Conservation (phyloP, 2,329 filamentous ascomycete species). For the Monilinia laxa region DNA sequence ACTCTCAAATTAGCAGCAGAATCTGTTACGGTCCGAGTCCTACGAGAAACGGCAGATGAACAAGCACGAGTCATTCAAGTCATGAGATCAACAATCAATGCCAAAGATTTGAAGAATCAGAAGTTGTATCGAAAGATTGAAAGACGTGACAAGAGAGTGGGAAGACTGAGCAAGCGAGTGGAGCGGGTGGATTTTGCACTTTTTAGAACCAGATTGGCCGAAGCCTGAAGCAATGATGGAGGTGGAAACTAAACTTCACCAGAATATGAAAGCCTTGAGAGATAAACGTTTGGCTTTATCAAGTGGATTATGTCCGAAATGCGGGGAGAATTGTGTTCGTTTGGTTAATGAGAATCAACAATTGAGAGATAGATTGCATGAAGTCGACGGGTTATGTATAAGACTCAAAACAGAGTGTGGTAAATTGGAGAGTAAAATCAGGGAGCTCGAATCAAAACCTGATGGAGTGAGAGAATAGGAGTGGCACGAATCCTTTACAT, state of each 20-base stretch:
- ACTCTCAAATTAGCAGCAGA: not conserved
- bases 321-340: not conserved
- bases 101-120: not conserved
- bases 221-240: not conserved
- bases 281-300: not conserved
- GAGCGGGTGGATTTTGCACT: not conserved
- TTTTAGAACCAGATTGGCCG: not conserved
- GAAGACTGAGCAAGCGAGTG: not conserved
- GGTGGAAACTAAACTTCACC: not conserved
- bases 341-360: not conserved
- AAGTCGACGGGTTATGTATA: constrained; percentile 7
- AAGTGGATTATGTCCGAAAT: not conserved
- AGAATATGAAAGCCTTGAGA: not conserved
- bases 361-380: constrained; percentile 3
- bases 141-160: constrained; percentile 3
- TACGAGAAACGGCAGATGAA: not conserved
- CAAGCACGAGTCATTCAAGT: constrained; percentile 1
- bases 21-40: not conserved
- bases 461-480: not conserved
- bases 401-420: constrained; percentile 6
- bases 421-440: not conserved
- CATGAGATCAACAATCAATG: not conserved
- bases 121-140: constrained; percentile 1
- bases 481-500: not conserved
- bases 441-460: not conserved